Base-by-base conservation (phyloP, 164 flowering plant species). In the Echeveria elegans region DNA sequence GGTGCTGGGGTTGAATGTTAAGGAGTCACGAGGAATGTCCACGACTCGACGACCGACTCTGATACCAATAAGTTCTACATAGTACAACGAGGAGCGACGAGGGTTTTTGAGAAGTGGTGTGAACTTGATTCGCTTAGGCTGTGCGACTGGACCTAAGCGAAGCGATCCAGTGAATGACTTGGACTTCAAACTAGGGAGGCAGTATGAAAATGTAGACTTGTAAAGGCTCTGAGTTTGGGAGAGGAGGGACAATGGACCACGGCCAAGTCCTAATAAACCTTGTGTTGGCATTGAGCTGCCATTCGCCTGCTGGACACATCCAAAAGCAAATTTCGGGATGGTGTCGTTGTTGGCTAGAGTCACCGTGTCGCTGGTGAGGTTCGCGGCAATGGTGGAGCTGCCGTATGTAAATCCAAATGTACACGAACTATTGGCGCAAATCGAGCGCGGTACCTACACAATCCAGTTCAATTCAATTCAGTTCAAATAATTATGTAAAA, bases 141-240 rank as follows among this genome's bases (percentile, higher is more conserved):
- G 99, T 23, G 78, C 86, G 0, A 62, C 52, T 6, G 95, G 86
- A 1, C 99, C 99, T 18, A 94, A 80, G 37, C 88, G 76, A 9
- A 94, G 75, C 0, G 92, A 77, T 21, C 99, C 99, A 14, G 96
- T 80, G 66, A 88, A 91, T 68, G 80, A 83, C 16, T 62, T 70
- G 8, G 96, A 81, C 74, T 76, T 87, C 77, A 81, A 85, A 78
- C 79, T 81, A n/a, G 97, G 99, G 68, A 94, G 71, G 78, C 97
- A 94, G 74, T 94, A 94, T 18, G 99, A 94, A 79, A 94, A 94
- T 50, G 92, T 89, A 73, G 90, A 83, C 21, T 73, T 68, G 83
- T 89, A 94, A 28, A 88, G 82, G 68, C 48, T 45, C 14, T 83
- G 75, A 65, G 93, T 72, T 68, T 94, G 97, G 19, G 92, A 77